Evolutionary conservation across 371 early-diverging fungal species (phyloP), one percentile per base, ranked within the genome.

Genomic region (Lichtheimia ornata): DNA sequence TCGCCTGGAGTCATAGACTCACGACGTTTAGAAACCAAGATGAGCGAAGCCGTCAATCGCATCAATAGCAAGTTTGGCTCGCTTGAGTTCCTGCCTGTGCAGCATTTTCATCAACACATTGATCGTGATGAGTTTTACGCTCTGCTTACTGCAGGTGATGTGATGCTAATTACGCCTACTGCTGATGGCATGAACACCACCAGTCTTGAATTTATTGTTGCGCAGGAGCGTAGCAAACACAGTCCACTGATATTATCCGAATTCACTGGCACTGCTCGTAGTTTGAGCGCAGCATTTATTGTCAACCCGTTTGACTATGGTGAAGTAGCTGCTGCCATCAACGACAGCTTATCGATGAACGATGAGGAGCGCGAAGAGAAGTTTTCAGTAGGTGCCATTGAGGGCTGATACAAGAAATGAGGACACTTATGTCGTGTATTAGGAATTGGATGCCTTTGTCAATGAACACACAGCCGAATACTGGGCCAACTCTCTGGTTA

Each of bases 141-240:
- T 0, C 77, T 99, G 30, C 81, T 99, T 35, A 87, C 90, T 13
- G 86, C 94, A 3, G 98, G 97, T 25, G 99, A 99, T 74, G 90
- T 94, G 3, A 95, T 93, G 41, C 72, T 99, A 27, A 94, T 99
- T 58, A 99, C 99, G 0, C 88, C 93, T 49, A 82, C 98, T 12
- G 85, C 98, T 22, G 99, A 99, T 73, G 99, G 99, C 53, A 99
- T 99, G 99, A 99, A 99, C 82, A 93, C 99, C 9, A 98, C 97
- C 3, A 91, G 95, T 24, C 90, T 98, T 41, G 99, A 99, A 73
- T 99, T 94, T 77, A 87, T 99, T 50, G 88, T 98, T 45, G 99
- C 97, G 77, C 98, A 98, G 73, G 57, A 63, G 17, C 88, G 91
- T 54, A 93, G 93, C 41, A 91, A 92, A 35, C 79, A 90, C 53